These are phyloP conservation scores for Volvox reticuliferus DNA, from an alignment of 139 green algal genomes.

Conservation along the genomic window DNA sequence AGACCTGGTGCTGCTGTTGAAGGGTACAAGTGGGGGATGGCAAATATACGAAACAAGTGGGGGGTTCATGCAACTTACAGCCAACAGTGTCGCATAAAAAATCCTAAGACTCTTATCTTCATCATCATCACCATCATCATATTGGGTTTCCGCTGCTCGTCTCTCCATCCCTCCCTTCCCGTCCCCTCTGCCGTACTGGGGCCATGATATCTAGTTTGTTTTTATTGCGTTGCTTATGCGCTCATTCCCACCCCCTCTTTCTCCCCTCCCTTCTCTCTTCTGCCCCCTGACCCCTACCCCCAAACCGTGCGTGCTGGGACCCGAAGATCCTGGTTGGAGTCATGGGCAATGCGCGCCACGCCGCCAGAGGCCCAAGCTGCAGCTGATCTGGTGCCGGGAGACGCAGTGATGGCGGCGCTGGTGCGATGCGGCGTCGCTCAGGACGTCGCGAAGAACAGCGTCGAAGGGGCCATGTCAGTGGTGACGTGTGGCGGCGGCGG, in stretches of 20 bases:
- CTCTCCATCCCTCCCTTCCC: no score
- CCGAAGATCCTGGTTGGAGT: conserved; percentile 34
- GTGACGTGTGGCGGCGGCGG: not conserved
- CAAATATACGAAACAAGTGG: no score
- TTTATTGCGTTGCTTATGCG: no score
- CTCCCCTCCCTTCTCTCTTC: not conserved
- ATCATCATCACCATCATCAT: no score
- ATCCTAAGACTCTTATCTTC: no score
- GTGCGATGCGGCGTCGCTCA: conserved; percentile 18
- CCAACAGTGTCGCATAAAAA: no score
- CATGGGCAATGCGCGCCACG: not conserved
- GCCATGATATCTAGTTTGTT: no score
- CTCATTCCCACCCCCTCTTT: not conserved
- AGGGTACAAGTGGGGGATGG: no score
- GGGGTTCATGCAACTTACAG: no score
- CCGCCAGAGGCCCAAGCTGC: not conserved
- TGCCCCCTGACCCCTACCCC: not conserved
- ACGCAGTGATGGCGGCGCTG: conserved; percentile 39
- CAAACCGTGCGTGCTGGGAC: not conserved
- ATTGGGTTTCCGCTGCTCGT: no score
- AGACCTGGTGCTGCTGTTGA: no score
- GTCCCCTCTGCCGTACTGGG: no score
- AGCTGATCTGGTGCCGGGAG: conserved; percentile 24
- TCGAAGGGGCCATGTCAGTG: conserved; percentile 15
- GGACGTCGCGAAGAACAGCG: not conserved